phyloP scores from a whole-genome alignment of 2,329 filamentous ascomycete species.

The Atkinsonella hypoxylon region DNA sequence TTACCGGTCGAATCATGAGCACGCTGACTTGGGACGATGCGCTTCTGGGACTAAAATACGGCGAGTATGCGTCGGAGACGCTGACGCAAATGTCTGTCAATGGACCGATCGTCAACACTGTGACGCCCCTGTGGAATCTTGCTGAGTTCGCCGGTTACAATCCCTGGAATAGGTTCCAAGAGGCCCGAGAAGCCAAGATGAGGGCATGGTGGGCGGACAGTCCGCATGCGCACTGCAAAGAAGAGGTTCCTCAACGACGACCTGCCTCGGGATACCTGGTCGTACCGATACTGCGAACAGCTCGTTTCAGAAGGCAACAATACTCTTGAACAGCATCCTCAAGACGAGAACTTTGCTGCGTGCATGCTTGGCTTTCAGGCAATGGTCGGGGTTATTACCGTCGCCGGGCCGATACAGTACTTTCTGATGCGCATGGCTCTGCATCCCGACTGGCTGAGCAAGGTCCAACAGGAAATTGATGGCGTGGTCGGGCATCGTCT shows the following conservation, averaged over 20 bases:
- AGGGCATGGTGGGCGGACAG: conserved; percentile 34
- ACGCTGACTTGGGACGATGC: conserved; percentile 38
- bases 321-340: conserved; percentile 26
- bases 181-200: conserved; percentile 29
- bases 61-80: conserved; percentile 33
- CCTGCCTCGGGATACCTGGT: conserved; percentile 34
- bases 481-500: neutral
- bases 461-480: conserved; percentile 41
- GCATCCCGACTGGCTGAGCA: conserved; percentile 39
- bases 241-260: conserved; percentile 26
- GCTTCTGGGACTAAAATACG: conserved; percentile 31
- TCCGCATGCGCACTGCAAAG: conserved; percentile 29
- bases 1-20: conserved; percentile 38
- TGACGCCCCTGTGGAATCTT: conserved; percentile 35
- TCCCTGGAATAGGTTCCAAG: conserved; percentile 36
- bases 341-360: conserved; percentile 33
- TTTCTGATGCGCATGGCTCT: conserved; percentile 40
- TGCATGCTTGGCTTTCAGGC: conserved; percentile 41
- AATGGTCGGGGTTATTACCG: conserved; percentile 37
- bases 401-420: conserved; percentile 36
- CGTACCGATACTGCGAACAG: conserved; percentile 16
- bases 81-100: conserved; percentile 40
- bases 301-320: conserved; percentile 27
- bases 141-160: conserved; percentile 27
- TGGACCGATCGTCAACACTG: conserved; percentile 36